Percentiles rank a stretch among this genome's conserved stretches.
phyloP scores from a whole-genome alignment of 495 filamentous ascomycete species.

The Aspergillus biplanus region DNA sequence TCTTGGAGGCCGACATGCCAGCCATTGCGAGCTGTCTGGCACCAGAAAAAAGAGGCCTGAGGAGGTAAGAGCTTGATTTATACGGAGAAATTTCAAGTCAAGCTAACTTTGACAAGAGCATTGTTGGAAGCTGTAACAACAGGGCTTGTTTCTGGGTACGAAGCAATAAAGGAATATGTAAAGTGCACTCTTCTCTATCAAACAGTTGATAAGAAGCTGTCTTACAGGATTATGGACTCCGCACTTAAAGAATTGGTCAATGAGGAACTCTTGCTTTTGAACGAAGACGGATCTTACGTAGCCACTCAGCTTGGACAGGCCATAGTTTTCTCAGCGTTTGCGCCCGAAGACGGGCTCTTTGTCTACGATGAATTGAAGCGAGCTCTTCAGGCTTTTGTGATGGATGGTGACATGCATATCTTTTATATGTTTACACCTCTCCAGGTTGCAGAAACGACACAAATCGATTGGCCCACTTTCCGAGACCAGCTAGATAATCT shows the following conservation, averaged over 20 bases:
- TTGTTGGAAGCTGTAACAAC: constrained; percentile 77
- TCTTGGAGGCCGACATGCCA: constrained; percentile 76
- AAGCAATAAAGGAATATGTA: constrained; percentile 73
- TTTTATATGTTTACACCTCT: constrained; percentile 82
- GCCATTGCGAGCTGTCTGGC: constrained; percentile 70
- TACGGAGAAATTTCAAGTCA: background rate
- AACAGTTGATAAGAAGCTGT: constrained; percentile 57
- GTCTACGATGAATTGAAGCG: constrained; percentile 69
- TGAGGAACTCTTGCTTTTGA: constrained; percentile 36
- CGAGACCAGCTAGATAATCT: constrained; percentile 69
- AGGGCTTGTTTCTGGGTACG: constrained; percentile 67
- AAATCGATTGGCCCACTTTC: constrained; percentile 75
- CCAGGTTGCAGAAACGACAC: constrained; percentile 44
- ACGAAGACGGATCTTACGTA: constrained; percentile 56
- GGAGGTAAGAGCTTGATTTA: constrained; percentile 49
- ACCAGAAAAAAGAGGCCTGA: constrained; percentile 69
- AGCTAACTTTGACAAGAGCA: constrained; percentile 50
- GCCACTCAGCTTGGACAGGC: constrained; percentile 72
- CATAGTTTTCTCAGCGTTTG: constrained; percentile 71
- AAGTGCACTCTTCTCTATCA: constrained; percentile 68
- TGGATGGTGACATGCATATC: constrained; percentile 85
- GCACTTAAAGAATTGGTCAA: constrained; percentile 56
- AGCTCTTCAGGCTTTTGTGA: constrained; percentile 74
- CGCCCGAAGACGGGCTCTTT: constrained; percentile 78
- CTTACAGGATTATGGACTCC: constrained; percentile 57